Evolutionary conservation across 2,329 filamentous ascomycete species (phyloP).

Genomic region (Acrocalymma vagum): DNA sequence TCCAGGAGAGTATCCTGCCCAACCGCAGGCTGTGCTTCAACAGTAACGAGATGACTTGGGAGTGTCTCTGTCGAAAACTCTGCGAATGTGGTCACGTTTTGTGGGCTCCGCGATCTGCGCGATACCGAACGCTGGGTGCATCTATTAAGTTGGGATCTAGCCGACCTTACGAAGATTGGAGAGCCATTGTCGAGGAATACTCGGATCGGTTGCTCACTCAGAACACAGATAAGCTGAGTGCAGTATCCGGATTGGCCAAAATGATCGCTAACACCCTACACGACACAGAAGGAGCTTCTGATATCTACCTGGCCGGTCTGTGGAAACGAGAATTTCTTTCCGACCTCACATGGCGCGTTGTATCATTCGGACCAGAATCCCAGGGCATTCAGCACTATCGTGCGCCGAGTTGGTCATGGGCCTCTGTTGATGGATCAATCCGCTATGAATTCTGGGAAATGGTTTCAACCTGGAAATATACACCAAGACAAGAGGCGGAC

Average conservation of each 20-base stretch:
- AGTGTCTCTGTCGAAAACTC: constrained; percentile 1
- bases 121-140: too few relatives aligned
- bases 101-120: too few relatives aligned
- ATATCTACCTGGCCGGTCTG: constrained; percentile 4
- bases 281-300: neutral
- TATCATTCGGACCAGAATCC: neutral
- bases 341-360: constrained; percentile 4
- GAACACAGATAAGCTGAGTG: constrained; percentile 3
- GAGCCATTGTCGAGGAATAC: neutral
- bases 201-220: neutral
- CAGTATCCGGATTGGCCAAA: constrained; percentile 5
- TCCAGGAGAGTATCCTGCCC: constrained; percentile 5
- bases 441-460: too few relatives aligned
- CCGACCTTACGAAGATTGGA: constrained; percentile 1
- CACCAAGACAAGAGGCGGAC: neutral
- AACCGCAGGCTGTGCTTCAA: constrained; percentile 4
- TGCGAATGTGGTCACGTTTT: constrained; percentile 5
- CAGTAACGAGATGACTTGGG: constrained; percentile 5
- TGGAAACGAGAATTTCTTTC: constrained; percentile 4
- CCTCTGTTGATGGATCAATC: neutral
- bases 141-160: too few relatives aligned
- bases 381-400: neutral
- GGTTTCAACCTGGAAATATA: too few relatives aligned
- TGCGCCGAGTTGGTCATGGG: constrained; percentile 4
- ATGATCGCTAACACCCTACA: too few relatives aligned